phyloP scores from a whole-genome alignment of 1,284 basidiomycete genomes.

The Pyrrhoderma lamaoense region DNA sequence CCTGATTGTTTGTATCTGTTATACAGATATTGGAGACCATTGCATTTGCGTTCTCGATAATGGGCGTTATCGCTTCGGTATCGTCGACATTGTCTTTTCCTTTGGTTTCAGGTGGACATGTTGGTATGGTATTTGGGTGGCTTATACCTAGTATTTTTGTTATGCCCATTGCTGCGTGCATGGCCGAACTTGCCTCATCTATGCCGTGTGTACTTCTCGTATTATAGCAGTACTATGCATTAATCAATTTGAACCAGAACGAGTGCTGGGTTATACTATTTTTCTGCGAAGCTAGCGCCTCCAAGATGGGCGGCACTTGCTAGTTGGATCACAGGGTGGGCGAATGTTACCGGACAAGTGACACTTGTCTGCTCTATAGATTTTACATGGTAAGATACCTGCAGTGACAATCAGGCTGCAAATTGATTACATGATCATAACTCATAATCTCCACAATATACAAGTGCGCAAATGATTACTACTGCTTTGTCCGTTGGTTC shows the following conservation, averaged over 20 bases:
- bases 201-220: constrained; percentile 53
- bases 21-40: constrained; percentile 53
- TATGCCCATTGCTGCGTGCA: constrained; percentile 51
- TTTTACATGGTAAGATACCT: constrained; percentile 54
- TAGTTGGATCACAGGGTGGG: constrained; percentile 71
- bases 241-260: constrained; percentile 33
- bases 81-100: constrained; percentile 60
- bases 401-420: too few relatives aligned
- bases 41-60: constrained; percentile 67
- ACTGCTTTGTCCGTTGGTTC: constrained; percentile 59
- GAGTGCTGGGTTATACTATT: constrained; percentile 67
- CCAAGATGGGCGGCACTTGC: constrained; percentile 50
- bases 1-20: too few relatives aligned
- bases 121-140: constrained; percentile 76
- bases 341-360: constrained; percentile 52
- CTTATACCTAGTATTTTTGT: constrained; percentile 66
- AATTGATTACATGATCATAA: too few relatives aligned
- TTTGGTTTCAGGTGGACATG: constrained; percentile 62
- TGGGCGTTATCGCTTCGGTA: constrained; percentile 67
- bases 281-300: constrained; percentile 63
- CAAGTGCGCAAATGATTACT: constrained; percentile 66
- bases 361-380: constrained; percentile 68
- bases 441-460: too few relatives aligned
- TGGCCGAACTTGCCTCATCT: constrained; percentile 65
- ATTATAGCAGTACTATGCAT: not conserved